Evolutionary conservation across 129 eudicot genomes (phyloP).

Genomic region (Calendula officinalis): DNA sequence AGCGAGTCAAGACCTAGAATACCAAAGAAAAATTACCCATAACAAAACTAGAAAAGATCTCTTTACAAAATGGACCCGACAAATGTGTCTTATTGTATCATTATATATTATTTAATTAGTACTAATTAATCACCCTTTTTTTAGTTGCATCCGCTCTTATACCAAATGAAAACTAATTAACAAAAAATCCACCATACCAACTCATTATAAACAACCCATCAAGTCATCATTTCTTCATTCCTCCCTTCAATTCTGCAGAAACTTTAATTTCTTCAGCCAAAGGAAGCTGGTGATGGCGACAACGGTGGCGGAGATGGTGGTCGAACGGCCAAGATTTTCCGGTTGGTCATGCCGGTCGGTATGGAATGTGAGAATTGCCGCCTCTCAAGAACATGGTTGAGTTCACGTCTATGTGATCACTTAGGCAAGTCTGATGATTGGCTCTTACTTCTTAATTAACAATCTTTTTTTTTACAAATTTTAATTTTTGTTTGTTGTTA

Average conservation of each 20-base stretch:
- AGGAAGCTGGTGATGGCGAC: slow-evolving; percentile 14
- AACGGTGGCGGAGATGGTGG: slow-evolving; percentile 3
- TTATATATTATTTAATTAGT: background rate
- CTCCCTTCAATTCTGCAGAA: slow-evolving; percentile 4
- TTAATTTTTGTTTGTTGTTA: slow-evolving; percentile 26
- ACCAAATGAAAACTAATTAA: slow-evolving; percentile 27
- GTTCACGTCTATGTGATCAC: slow-evolving; percentile 39
- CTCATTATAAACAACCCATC: slow-evolving; percentile 43
- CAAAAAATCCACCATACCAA: slow-evolving; percentile 34
- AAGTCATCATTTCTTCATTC: slow-evolving; percentile 31
- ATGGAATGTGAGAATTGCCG: slow-evolving; percentile 30
- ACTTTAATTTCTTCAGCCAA: slow-evolving; percentile 27
- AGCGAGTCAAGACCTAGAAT: too few relatives aligned
- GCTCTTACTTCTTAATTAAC: slow-evolving; percentile 27
- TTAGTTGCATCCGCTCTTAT: slow-evolving; percentile 43
- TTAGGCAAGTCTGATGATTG: slow-evolving; percentile 49
- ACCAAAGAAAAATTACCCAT: too few relatives aligned
- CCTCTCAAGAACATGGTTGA: slow-evolving; percentile 32
- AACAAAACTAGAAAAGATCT: slow-evolving; percentile 5
- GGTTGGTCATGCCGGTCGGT: slow-evolving; percentile 11
- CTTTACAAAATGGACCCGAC: slow-evolving; percentile 28
- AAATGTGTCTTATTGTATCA: slow-evolving; percentile 25
- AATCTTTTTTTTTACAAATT: slow-evolving; percentile 13
- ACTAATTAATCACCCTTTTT: slow-evolving; percentile 12
- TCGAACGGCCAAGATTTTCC: slow-evolving; percentile 6